Conservation (phyloP, 2,329 filamentous ascomycete genomes). For the Xylaria arbuscula region DNA sequence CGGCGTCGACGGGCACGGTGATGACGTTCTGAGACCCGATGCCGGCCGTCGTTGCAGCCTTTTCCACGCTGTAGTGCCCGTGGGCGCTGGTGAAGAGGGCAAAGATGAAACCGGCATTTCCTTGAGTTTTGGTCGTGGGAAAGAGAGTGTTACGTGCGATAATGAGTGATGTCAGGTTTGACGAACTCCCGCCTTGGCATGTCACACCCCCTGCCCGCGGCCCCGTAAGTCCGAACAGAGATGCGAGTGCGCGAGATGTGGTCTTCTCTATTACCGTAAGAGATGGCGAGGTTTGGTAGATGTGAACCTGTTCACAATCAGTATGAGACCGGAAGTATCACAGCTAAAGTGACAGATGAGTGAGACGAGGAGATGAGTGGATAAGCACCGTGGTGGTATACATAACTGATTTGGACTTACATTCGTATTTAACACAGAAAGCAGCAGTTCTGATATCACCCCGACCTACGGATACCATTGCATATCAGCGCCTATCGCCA, state of each 20-base stretch:
- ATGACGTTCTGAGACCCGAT: constrained; percentile 81
- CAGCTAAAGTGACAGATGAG: constrained; percentile 11
- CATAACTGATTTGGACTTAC: constrained; percentile 54
- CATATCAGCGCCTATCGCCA: constrained; percentile 6
- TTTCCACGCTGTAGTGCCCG: constrained; percentile 94
- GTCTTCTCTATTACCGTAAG: constrained; percentile 89
- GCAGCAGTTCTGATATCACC: constrained; percentile 83
- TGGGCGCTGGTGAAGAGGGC: constrained; percentile 89
- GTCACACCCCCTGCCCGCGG: constrained; percentile 71
- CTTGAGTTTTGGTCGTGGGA: constrained; percentile 78
- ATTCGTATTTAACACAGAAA: constrained; percentile 92
- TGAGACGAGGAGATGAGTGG: constrained; percentile 16
- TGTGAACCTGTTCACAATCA: constrained; percentile 70
- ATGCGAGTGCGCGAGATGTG: constrained; percentile 77
- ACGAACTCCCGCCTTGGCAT: constrained; percentile 74
- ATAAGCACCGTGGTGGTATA: not conserved
- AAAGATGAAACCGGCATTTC: constrained; percentile 74
- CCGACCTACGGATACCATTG: constrained; percentile 68
- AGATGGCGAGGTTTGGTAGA: constrained; percentile 93
- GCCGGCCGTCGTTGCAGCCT: constrained; percentile 91
- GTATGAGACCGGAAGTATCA: constrained; percentile 49
- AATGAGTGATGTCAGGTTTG: constrained; percentile 76
- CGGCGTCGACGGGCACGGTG: constrained; percentile 76
- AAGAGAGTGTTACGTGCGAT: constrained; percentile 86
- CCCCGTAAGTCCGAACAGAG: constrained; percentile 79